Conservation (phyloP, 2,329 filamentous ascomycete species). For the Amauroascus niger region DNA sequence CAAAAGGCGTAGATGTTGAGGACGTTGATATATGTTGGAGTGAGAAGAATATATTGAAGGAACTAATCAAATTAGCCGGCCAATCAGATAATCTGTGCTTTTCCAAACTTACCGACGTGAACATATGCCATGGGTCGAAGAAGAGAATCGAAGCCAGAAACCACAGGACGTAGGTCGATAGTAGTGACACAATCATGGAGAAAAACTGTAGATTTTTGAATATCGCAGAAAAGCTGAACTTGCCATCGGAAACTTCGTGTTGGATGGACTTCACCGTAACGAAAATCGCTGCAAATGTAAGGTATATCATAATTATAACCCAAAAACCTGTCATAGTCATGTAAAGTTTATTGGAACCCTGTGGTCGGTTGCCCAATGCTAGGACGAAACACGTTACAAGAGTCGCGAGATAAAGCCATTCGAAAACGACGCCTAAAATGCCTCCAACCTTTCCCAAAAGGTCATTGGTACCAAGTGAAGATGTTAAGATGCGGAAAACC, state of each 20-base stretch:
- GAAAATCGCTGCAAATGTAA: conserved; percentile 90
- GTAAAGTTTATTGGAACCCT: conserved; percentile 88
- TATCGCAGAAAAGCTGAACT: conserved; percentile 61
- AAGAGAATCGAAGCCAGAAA: conserved; percentile 84
- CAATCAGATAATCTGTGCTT: background rate
- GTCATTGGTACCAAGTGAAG: conserved; percentile 59
- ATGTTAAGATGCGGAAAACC: conserved; percentile 93
- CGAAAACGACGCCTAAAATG: conserved; percentile 79
- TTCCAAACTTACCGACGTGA: conserved; percentile 53
- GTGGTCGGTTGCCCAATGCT: conserved; percentile 84
- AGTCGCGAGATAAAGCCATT: conserved; percentile 89
- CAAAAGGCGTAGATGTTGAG: conserved; percentile 99
- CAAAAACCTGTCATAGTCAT: conserved; percentile 98
- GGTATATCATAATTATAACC: conserved; percentile 87
- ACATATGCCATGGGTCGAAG: conserved; percentile 98
- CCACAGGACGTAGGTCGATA: conserved; percentile 90
- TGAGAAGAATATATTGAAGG: conserved; percentile 86
- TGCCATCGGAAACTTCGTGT: conserved; percentile 50
- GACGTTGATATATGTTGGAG: conserved; percentile 95
- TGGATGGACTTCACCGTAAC: conserved; percentile 85
- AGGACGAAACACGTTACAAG: conserved; percentile 92
- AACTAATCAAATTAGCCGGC: conserved; percentile 42
- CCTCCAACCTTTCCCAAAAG: conserved; percentile 68
- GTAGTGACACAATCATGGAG: conserved; percentile 82
- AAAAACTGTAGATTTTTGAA: conserved; percentile 87